These are phyloP conservation scores for Aspergillus diversus DNA, from an alignment of 495 filamentous ascomycete genomes.

Conservation along the genomic window DNA sequence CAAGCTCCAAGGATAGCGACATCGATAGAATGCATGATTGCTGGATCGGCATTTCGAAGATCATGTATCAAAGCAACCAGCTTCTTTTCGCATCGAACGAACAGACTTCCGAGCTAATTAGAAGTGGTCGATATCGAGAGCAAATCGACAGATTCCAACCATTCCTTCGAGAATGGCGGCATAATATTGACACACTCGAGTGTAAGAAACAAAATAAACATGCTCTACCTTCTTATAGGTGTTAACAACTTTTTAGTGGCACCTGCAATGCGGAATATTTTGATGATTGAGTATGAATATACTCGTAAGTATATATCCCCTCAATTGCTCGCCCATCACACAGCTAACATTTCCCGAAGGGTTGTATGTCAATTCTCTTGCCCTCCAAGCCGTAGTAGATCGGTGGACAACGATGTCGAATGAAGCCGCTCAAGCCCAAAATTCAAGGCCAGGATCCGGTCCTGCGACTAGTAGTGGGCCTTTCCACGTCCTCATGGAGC, in stretches of 20 bases:
- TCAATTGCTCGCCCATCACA: not conserved
- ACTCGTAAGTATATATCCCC: conserved; percentile 55
- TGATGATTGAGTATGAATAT: conserved; percentile 90
- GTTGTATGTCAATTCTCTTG: conserved; percentile 89
- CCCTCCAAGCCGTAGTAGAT: conserved; percentile 92
- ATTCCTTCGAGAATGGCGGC: conserved; percentile 72
- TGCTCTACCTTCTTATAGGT: not conserved
- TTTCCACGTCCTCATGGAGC: conserved; percentile 58
- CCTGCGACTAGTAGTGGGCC: conserved; percentile 40
- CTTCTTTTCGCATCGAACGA: conserved; percentile 80
- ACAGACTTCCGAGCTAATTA: conserved; percentile 83
- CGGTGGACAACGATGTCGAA: conserved; percentile 75
- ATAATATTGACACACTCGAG: conserved; percentile 69
- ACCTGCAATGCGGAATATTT: conserved; percentile 75
- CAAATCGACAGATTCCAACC: conserved; percentile 81
- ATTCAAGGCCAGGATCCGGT: conserved; percentile 44
- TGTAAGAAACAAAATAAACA: conserved; percentile 31
- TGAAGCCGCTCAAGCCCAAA: conserved; percentile 54
- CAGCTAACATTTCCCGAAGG: conserved; percentile 33
- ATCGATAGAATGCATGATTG: conserved; percentile 74
- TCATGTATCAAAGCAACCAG: conserved; percentile 88
- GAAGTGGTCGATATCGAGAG: conserved; percentile 77
- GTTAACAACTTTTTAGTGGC: conserved; percentile 54
- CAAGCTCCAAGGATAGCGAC: conserved; percentile 34
- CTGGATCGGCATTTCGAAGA: conserved; percentile 87